phyloP scores from a whole-genome alignment of 441 rosid species.

The Biscutella laevigata region DNA sequence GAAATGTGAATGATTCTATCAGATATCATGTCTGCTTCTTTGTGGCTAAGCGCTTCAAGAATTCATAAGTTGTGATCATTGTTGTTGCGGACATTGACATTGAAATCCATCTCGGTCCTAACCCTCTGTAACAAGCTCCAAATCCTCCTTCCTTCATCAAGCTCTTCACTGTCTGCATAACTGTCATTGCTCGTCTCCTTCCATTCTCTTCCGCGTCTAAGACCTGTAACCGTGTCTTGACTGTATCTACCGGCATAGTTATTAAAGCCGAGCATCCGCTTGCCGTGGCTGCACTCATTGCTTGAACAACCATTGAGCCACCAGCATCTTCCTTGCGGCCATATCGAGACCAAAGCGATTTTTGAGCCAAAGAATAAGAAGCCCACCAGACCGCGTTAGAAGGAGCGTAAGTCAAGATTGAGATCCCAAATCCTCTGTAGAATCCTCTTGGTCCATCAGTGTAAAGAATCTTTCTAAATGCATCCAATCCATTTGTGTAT shows the following conservation, averaged over 20 bases:
- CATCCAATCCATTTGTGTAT: slow-evolving; percentile 65
- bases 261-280: slow-evolving; percentile 78
- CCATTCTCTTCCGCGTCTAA: slow-evolving; percentile 59
- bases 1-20: slow-evolving; percentile 14
- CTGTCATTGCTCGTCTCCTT: slow-evolving; percentile 45
- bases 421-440: slow-evolving; percentile 82
- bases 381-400: slow-evolving; percentile 91
- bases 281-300: slow-evolving; percentile 72
- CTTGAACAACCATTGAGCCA: slow-evolving; percentile 58
- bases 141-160: slow-evolving; percentile 56
- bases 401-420: slow-evolving; percentile 79
- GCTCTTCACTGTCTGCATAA: slow-evolving; percentile 36
- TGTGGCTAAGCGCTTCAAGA: slow-evolving; percentile 46
- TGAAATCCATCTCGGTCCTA: slow-evolving; percentile 72
- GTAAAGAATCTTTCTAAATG: slow-evolving; percentile 53
- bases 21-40: slow-evolving; percentile 32
- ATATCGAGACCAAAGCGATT: slow-evolving; percentile 46
- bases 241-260: slow-evolving; percentile 83
- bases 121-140: slow-evolving; percentile 53
- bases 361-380: slow-evolving; percentile 57
- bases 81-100: slow-evolving; percentile 64
- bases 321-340: slow-evolving; percentile 14
- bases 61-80: slow-evolving; percentile 63
- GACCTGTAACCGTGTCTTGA: slow-evolving; percentile 80
- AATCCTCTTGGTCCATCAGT: slow-evolving; percentile 63